phyloP scores from a whole-genome alignment of 2,329 filamentous ascomycete species.

The Atkinsonella texensis region DNA sequence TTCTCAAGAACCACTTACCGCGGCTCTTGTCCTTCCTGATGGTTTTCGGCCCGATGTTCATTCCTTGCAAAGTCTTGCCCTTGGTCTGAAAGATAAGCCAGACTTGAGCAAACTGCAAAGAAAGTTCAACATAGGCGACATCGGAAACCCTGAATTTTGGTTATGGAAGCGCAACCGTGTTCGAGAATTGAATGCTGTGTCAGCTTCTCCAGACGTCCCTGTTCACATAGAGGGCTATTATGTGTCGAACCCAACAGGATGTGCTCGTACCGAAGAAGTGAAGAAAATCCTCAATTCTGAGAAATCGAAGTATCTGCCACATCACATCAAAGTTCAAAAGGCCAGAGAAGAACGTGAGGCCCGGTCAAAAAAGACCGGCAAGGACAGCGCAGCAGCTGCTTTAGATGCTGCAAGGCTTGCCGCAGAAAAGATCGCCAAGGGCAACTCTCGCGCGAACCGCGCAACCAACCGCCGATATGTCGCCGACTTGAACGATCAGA shows the following conservation, averaged over 20 bases:
- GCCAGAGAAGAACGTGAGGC: conserved; percentile 84
- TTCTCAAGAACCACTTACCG: conserved; percentile 31
- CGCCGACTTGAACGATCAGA: conserved; percentile 90
- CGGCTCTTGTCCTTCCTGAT: conserved; percentile 33
- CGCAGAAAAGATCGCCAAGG: conserved; percentile 73
- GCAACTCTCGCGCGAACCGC: conserved; percentile 84
- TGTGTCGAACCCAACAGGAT: conserved; percentile 73
- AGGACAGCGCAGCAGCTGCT: conserved; percentile 52
- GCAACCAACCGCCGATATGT: conserved; percentile 92
- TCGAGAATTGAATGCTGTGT: conserved; percentile 38
- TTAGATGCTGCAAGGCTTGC: conserved; percentile 61
- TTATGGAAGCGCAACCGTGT: conserved; percentile 45
- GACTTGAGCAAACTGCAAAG: conserved; percentile 36
- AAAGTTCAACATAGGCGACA: conserved; percentile 30
- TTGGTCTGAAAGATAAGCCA: conserved; percentile 34
- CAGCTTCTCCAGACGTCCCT: conserved; percentile 17
- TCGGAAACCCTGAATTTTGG: conserved; percentile 42
- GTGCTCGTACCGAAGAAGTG: conserved; percentile 81
- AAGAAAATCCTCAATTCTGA: conserved; percentile 95
- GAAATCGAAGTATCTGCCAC: conserved; percentile 95
- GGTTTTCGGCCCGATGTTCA: conserved; percentile 33
- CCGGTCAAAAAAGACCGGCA: conserved; percentile 52
- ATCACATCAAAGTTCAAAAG: conserved; percentile 92
- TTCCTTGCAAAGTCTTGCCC: conserved; percentile 30
- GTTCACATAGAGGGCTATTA: conserved; percentile 55